These are phyloP conservation scores for Tolypocladium endophyticum DNA, from an alignment of 2,329 filamentous ascomycete genomes.

Conservation along the genomic window DNA sequence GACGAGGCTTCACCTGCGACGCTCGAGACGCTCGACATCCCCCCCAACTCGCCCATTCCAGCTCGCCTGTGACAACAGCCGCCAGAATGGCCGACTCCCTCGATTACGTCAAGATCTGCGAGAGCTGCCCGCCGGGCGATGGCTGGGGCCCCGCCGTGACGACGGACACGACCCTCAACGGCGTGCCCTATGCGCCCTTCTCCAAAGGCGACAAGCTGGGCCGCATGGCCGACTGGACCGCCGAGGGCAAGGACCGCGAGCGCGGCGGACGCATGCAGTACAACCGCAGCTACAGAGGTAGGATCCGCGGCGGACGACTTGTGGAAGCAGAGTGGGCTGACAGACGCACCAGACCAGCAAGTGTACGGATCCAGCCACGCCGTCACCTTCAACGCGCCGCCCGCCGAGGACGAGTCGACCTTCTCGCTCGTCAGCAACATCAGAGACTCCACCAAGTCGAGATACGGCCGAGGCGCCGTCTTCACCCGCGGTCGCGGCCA, in stretches of 20 bases:
- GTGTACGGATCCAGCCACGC: conserved; percentile 87
- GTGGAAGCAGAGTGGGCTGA: not conserved
- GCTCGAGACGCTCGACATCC: not conserved
- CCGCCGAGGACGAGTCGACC: conserved; percentile 88
- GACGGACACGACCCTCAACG: conserved; percentile 79
- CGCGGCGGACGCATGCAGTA: conserved; percentile 77
- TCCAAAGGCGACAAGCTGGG: conserved; percentile 98
- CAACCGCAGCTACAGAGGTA: conserved; percentile 88
- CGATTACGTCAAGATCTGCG: conserved; percentile 52
- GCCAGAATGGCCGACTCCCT: conserved; percentile 43
- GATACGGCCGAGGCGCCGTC: conserved; percentile 82
- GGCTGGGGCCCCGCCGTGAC: conserved; percentile 82
- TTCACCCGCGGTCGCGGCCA: conserved; percentile 84
- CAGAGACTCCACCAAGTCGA: conserved; percentile 71
- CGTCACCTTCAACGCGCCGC: conserved; percentile 80
- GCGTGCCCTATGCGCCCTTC: conserved; percentile 94
- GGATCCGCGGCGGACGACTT: not conserved
- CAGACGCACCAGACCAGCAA: conserved; percentile 63
- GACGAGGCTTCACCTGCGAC: conserved; percentile 10
- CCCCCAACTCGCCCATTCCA: conserved; percentile 2
- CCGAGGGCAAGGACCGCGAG: conserved; percentile 77
- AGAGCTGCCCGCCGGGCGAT: conserved; percentile 62
- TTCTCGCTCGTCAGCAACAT: conserved; percentile 98
- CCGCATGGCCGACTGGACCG: conserved; percentile 97
- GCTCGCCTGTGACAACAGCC: not conserved